Evolutionary conservation across 208 protist species (phyloP).

Genomic region (Acanthamoeba castellanii): DNA sequence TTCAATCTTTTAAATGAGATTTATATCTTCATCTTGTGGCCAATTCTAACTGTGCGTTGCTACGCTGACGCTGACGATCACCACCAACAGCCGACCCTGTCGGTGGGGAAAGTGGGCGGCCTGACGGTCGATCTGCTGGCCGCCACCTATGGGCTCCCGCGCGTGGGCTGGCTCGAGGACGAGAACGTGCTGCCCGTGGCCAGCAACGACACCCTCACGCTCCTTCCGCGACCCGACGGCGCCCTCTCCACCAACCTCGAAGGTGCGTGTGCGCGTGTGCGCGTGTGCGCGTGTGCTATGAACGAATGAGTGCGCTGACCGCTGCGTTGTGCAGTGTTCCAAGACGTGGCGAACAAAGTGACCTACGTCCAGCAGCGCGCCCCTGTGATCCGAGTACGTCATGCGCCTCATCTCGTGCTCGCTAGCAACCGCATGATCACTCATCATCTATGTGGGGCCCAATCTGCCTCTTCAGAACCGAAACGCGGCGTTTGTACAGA

Average conservation of each 20-base stretch:
- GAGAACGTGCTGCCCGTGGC: constrained; percentile 63
- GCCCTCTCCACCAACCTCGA: constrained; percentile 62
- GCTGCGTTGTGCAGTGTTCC: constrained; percentile 5
- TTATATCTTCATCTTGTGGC: neutral
- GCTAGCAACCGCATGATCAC: neutral
- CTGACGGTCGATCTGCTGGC: constrained; percentile 44
- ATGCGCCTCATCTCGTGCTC: neutral
- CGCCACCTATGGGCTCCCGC: constrained; percentile 30
- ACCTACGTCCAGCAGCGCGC: constrained; percentile 61
- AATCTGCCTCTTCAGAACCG: neutral
- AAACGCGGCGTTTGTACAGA: constrained; percentile 37
- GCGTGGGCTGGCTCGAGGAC: constrained; percentile 50
- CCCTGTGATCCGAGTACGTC: neutral
- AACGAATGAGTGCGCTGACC: neutral
- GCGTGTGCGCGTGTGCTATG: neutral
- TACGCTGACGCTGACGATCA: neutral
- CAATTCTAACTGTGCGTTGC: neutral
- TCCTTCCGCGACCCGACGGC: neutral
- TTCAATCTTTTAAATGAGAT: neutral
- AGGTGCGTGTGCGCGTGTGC: neutral
- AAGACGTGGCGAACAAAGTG: constrained; percentile 31
- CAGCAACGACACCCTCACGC: constrained; percentile 30
- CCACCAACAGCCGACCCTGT: constrained; percentile 3
- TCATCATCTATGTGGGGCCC: too few relatives aligned
- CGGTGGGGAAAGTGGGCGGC: constrained; percentile 17